Conservation (phyloP, 257 asterid species). For the Euphrasia confusa region DNA sequence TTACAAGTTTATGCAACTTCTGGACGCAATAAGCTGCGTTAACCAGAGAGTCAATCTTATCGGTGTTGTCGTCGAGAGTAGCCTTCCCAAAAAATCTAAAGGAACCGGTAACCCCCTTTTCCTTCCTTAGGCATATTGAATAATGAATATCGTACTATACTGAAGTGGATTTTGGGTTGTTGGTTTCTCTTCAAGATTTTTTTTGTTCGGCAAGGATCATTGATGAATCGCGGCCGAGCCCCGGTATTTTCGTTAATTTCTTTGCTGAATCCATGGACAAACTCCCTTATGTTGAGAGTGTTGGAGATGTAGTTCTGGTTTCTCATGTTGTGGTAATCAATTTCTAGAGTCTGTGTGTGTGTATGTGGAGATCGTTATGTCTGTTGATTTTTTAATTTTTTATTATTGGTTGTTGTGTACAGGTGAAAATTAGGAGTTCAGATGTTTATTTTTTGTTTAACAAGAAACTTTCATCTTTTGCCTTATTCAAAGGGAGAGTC, state of each 20-base stretch:
- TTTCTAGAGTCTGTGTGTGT: not conserved
- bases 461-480: conserved; percentile 72
- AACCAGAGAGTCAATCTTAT: conserved; percentile 65
- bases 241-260: conserved; percentile 42
- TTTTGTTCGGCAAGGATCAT: conserved; percentile 46
- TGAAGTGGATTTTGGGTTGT: conserved; percentile 1
- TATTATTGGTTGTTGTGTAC: conserved; percentile 14
- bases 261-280: conserved; percentile 52
- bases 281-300: conserved; percentile 55
- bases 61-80: conserved; percentile 48
- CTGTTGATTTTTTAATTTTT: not conserved
- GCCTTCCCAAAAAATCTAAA: conserved; percentile 44
- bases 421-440: conserved; percentile 51
- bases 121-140: not conserved
- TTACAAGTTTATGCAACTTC: conserved; percentile 45
- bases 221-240: conserved; percentile 51
- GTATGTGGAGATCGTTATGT: not conserved
- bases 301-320: conserved; percentile 60
- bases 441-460: conserved; percentile 55
- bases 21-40: conserved; percentile 47
- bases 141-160: not conserved
- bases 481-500: conserved; percentile 52
- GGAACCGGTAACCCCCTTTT: conserved; percentile 54
- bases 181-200: conserved; percentile 38
- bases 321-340: conserved; percentile 55